phyloP scores from a whole-genome alignment of 2,329 filamentous ascomycete genomes.

The Penicillium sp. region DNA sequence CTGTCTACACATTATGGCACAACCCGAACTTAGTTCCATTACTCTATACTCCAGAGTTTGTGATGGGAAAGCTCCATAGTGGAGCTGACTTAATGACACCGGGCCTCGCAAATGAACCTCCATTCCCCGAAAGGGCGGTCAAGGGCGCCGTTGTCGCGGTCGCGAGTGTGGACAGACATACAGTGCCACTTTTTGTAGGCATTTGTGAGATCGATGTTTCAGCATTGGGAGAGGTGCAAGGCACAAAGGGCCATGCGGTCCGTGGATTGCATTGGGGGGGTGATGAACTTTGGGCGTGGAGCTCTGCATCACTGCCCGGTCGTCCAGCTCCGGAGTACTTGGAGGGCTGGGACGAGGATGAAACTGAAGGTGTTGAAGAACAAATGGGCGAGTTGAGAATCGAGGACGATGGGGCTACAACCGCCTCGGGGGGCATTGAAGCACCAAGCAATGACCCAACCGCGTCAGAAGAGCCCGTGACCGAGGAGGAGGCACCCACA shows the following conservation, averaged over 20 bases:
- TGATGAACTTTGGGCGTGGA: constrained; percentile 68
- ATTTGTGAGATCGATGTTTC: constrained; percentile 64
- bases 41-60: constrained; percentile 59
- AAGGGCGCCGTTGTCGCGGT: constrained; percentile 63
- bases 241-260: constrained; percentile 63
- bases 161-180: constrained; percentile 57
- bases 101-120: constrained; percentile 62
- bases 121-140: constrained; percentile 59
- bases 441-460: constrained; percentile 30
- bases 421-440: constrained; percentile 10
- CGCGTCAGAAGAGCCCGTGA: constrained; percentile 34
- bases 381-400: constrained; percentile 42
- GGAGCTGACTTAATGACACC: constrained; percentile 70
- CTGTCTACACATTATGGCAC: constrained; percentile 66
- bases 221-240: constrained; percentile 54
- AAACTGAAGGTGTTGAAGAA: constrained; percentile 37
- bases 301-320: constrained; percentile 53
- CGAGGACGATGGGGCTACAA: constrained; percentile 28
- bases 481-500: constrained; percentile 51
- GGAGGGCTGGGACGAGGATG: constrained; percentile 50
- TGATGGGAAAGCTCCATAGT: constrained; percentile 61
- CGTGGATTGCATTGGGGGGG: constrained; percentile 65
- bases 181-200: constrained; percentile 63
- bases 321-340: constrained; percentile 53
- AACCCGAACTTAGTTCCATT: constrained; percentile 61